Percentiles rank a stretch among this genome's conserved stretches.
These are phyloP conservation scores for Neurospora cerealis DNA, from an alignment of 495 filamentous ascomycete species.

Conservation along the genomic window DNA sequence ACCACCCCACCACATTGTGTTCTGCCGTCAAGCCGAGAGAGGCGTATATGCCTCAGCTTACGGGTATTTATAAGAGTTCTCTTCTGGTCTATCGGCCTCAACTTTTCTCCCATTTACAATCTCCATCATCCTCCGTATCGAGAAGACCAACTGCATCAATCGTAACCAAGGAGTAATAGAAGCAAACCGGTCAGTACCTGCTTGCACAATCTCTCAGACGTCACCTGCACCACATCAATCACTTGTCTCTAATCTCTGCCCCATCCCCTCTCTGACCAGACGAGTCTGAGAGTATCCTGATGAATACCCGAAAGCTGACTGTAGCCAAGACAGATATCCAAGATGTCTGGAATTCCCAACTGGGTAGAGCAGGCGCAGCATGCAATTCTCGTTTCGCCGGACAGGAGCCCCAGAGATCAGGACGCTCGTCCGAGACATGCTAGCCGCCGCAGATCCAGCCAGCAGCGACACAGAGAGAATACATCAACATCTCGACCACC, in stretches of 20 bases:
- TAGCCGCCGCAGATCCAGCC: neutral
- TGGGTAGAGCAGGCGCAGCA: neutral
- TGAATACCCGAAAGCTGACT: neutral
- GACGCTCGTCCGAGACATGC: neutral
- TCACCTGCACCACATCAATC: neutral
- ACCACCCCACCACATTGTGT: neutral
- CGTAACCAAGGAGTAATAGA: neutral
- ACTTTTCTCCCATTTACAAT: neutral
- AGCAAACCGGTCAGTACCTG: neutral
- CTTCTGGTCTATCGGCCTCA: neutral
- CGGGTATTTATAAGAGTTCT: neutral
- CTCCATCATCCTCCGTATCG: neutral
- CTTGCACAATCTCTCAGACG: neutral
- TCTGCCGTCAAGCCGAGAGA: neutral
- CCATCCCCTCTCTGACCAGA: neutral
- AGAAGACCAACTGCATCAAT: neutral
- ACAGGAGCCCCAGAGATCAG: neutral
- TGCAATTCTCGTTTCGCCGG: neutral
- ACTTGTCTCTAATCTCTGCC: neutral
- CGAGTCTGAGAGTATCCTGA: neutral
- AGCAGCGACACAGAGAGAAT: neutral
- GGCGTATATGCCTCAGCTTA: neutral
- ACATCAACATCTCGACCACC: constrained; percentile 27
- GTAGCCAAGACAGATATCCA: neutral
- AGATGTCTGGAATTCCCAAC: neutral